These are phyloP conservation scores for Styphnolobium japonicum DNA, from an alignment of 306 rosid species.

Conservation along the genomic window DNA sequence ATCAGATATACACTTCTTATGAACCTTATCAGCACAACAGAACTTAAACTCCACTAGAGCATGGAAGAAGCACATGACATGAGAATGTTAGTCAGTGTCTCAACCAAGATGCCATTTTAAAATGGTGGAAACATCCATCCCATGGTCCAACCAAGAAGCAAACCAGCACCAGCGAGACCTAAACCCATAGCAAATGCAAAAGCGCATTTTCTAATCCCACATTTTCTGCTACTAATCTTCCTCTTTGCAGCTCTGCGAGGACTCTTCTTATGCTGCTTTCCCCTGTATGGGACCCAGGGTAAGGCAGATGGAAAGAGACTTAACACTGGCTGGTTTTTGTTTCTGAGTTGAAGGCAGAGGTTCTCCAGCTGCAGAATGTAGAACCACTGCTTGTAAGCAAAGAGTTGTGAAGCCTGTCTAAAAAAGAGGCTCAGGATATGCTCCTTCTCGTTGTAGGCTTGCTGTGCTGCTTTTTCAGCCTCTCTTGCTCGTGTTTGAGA, in stretches of 20 bases:
- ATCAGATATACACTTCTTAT: neutral
- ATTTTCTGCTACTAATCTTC: slow-evolving; percentile 31
- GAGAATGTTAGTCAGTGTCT: neutral
- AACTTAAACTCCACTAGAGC: slow-evolving; percentile 14
- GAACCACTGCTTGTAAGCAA: slow-evolving; percentile 88
- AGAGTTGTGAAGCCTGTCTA: slow-evolving; percentile 81
- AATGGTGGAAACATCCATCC: slow-evolving; percentile 77
- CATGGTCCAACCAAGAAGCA: slow-evolving; percentile 93
- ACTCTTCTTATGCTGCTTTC: slow-evolving; percentile 45
- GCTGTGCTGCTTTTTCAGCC: slow-evolving; percentile 80
- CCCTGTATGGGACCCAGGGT: slow-evolving; percentile 47
- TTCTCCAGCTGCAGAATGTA: slow-evolving; percentile 79
- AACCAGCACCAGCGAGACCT: slow-evolving; percentile 82
- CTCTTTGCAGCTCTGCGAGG: slow-evolving; percentile 35
- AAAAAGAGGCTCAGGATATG: slow-evolving; percentile 70
- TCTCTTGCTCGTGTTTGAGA: slow-evolving; percentile 94
- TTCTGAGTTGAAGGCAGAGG: slow-evolving; percentile 66
- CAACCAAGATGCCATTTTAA: slow-evolving; percentile 24
- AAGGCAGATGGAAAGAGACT: slow-evolving; percentile 40
- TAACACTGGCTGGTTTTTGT: slow-evolving; percentile 52
- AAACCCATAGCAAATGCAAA: slow-evolving; percentile 67
- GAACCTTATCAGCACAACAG: slow-evolving; percentile 14
- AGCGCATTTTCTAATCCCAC: slow-evolving; percentile 38
- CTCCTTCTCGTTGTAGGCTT: slow-evolving; percentile 81
- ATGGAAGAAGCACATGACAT: slow-evolving; percentile 1